Base-by-base conservation (phyloP, 257 asterid genomes). In the Solanum okadae region DNA sequence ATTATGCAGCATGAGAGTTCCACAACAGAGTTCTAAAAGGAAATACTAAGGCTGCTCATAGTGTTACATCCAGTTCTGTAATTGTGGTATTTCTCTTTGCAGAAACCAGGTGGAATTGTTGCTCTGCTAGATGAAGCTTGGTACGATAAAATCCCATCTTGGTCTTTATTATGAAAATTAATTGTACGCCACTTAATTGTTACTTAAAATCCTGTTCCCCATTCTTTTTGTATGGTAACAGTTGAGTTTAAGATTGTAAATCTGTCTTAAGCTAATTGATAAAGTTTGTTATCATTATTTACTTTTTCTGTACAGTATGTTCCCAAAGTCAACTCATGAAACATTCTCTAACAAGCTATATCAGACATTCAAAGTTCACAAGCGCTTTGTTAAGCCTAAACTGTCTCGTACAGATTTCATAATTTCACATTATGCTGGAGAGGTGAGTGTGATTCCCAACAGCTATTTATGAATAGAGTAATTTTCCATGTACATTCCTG, bases 111-210 rank as follows among this genome's bases (percentile, higher is more conserved):
- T 84, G 98, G 99, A 90, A 94, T 97, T 85, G 72, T 97, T 89
- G 95, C 97, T 91, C 97, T 97, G 86, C 98, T 97, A 31, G 99
- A 97, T 91, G 99, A 97, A 94, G 99, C 99, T 91, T 97, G 99
- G 98, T 97, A 87, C 15, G 79, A 38, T 18, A 90, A 86, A 86
- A 84, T 84, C 84, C 89, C 61, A 71, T 83, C 82, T 59, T 84
- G 85, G 31, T 63, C 75, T 86, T 73, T 61, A 34, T 40, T 71
- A 68, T 71, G 34, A 84, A 46, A 49, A 52, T 84, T 42, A 34
- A 83, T 22, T 78, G 84, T 90, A 86, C 23, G 88, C 27, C 23
- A 81, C 86, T 87, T 81, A 72, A 71, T 65, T 84, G 67, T 81
- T 86, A 34, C 88, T 65, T 78, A 56, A 18, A 5, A 63, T 83